Evolutionary conservation across 148 eudicot species (phyloP).

Genomic region (Vaccinium myrtillus): DNA sequence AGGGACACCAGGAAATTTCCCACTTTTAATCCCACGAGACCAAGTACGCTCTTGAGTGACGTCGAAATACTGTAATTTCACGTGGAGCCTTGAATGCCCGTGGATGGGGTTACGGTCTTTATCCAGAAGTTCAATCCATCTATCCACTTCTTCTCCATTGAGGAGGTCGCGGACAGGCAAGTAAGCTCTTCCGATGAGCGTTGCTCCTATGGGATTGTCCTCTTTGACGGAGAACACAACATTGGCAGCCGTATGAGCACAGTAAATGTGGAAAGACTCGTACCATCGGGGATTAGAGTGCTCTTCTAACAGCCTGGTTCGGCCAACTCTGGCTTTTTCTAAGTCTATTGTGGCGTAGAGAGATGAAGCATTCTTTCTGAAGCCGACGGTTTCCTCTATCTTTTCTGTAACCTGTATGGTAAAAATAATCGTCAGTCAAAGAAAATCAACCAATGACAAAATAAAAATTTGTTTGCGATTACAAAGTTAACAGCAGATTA

Average conservation of each 20-base stretch:
- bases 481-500: background rate
- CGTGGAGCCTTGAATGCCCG: slow-evolving; percentile 36
- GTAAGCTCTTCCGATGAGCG: slow-evolving; percentile 44
- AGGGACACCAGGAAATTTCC: slow-evolving; percentile 51
- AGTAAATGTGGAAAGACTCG: slow-evolving; percentile 50
- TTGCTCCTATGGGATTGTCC: slow-evolving; percentile 42
- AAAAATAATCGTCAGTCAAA: background rate
- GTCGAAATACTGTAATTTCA: slow-evolving; percentile 40
- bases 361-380: slow-evolving; percentile 29
- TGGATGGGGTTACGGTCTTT: slow-evolving; percentile 35
- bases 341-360: slow-evolving; percentile 49
- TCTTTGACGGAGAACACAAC: slow-evolving; percentile 48
- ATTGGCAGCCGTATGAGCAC: slow-evolving; percentile 47
- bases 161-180: slow-evolving; percentile 43
- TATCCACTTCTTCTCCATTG: slow-evolving; percentile 33
- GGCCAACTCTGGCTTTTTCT: slow-evolving; percentile 46
- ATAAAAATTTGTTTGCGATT: background rate
- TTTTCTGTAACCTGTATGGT: background rate
- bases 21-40: slow-evolving; percentile 42
- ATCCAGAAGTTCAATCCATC: slow-evolving; percentile 43
- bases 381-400: slow-evolving; percentile 19
- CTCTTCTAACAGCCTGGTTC: slow-evolving; percentile 40
- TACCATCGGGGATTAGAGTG: slow-evolving; percentile 50
- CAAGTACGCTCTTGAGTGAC: slow-evolving; percentile 40
- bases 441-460: background rate